Evolutionary conservation across 768 basidiomycete genomes (phyloP).

Genomic region (Asterophora lycoperdoides): DNA sequence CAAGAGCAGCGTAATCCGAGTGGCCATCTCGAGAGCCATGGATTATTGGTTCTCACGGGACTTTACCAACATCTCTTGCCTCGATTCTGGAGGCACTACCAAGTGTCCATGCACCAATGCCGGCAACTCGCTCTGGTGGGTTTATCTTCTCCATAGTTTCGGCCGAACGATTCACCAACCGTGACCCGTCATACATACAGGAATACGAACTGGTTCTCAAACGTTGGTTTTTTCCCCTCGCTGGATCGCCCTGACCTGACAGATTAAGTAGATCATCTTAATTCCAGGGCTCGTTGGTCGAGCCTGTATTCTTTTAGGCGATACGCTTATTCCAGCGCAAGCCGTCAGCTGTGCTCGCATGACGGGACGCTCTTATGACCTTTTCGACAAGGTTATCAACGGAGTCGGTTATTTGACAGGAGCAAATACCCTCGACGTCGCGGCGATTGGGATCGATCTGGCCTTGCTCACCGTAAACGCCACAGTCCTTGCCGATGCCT

Average conservation of each 20-base stretch:
- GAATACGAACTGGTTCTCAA: slow-evolving; percentile 55
- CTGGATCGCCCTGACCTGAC: background rate
- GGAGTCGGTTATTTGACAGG: slow-evolving; percentile 45
- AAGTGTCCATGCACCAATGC: slow-evolving; percentile 45
- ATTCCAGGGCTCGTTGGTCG: slow-evolving; percentile 46
- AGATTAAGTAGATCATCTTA: slow-evolving; percentile 42
- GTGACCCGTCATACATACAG: slow-evolving; percentile 13
- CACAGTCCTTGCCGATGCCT: slow-evolving; percentile 46
- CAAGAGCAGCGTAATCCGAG: slow-evolving; percentile 28
- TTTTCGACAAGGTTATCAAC: slow-evolving; percentile 20
- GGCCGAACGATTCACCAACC: too few relatives aligned
- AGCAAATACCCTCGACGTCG: slow-evolving; percentile 55
- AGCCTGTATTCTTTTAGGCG: slow-evolving; percentile 41
- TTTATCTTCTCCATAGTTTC: background rate
- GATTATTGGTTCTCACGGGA: slow-evolving; percentile 51
- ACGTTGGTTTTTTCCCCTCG: slow-evolving; percentile 21
- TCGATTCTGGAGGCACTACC: slow-evolving; percentile 39
- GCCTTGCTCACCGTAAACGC: slow-evolving; percentile 38
- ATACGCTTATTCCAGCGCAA: slow-evolving; percentile 32
- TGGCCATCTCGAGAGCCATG: slow-evolving; percentile 37
- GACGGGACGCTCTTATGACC: slow-evolving; percentile 39
- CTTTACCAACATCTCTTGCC: slow-evolving; percentile 41
- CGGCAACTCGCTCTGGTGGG: slow-evolving; percentile 27
- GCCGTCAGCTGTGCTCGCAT: slow-evolving; percentile 36
- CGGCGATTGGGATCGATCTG: slow-evolving; percentile 55